These are phyloP conservation scores for Serpula lacrymans DNA, from an alignment of 768 basidiomycete species.

Conservation along the genomic window DNA sequence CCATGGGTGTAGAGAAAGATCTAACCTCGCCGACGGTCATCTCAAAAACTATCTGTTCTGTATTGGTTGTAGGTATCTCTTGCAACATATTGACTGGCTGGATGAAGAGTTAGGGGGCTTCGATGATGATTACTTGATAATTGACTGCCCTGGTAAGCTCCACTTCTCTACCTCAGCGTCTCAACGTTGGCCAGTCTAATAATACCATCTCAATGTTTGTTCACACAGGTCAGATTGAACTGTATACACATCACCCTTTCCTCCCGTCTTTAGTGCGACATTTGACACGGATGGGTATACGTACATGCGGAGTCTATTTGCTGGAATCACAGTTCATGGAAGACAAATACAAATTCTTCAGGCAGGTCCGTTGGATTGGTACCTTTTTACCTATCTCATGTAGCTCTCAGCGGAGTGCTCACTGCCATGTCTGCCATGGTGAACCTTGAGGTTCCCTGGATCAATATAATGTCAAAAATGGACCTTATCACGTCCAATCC, in stretches of 20 bases:
- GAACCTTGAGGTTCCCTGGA: slow-evolving; percentile 93
- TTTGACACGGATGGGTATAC: slow-evolving; percentile 70
- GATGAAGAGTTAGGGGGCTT: slow-evolving; percentile 93
- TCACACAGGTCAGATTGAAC: slow-evolving; percentile 97
- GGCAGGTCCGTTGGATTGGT: slow-evolving; percentile 38
- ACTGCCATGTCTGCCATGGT: slow-evolving; percentile 99
- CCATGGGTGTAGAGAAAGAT: not conserved
- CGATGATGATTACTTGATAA: slow-evolving; percentile 92
- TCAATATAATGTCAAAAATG: slow-evolving; percentile 99
- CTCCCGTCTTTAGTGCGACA: slow-evolving; percentile 85
- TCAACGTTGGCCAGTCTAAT: not conserved
- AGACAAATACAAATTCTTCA: slow-evolving; percentile 97
- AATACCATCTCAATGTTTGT: slow-evolving; percentile 6
- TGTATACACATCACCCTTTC: slow-evolving; percentile 98
- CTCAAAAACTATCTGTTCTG: too few relatives aligned
- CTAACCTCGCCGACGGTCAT: not conserved
- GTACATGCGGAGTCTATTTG: slow-evolving; percentile 87
- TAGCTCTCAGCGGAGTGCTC: slow-evolving; percentile 70
- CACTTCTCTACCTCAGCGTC: slow-evolving; percentile 1
- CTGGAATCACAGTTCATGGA: slow-evolving; percentile 99
- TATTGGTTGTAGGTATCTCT: slow-evolving; percentile 68
- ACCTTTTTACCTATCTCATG: slow-evolving; percentile 7
- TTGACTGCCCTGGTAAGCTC: slow-evolving; percentile 81
- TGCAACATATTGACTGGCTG: slow-evolving; percentile 98
- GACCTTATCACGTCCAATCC: slow-evolving; percentile 77